Conservation (phyloP, 2,329 filamentous ascomycete species). For the Calonectria pauciramosa region DNA sequence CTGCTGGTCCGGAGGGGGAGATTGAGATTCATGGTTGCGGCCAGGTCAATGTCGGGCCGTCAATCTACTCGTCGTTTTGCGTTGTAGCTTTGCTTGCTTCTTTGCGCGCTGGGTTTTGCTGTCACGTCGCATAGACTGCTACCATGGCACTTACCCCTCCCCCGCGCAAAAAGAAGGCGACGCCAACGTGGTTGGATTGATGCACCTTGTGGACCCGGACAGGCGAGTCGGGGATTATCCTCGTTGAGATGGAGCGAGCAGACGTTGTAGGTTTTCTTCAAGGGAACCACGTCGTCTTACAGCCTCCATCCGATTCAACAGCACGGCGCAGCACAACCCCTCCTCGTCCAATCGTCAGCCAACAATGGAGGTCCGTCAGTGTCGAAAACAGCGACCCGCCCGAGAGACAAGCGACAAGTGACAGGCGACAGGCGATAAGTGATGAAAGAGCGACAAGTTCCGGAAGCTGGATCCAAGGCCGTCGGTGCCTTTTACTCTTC, state of each 20-base stretch:
- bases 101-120: constrained; percentile 4
- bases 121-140: constrained; percentile 32
- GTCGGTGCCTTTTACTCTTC: constrained; percentile 7
- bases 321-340: constrained; percentile 9
- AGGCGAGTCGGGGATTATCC: constrained; percentile 5
- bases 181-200: constrained; percentile 25
- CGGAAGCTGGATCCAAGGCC: background rate
- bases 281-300: constrained; percentile 15
- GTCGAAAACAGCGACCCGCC: background rate
- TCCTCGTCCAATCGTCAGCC: constrained; percentile 22
- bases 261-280: background rate
- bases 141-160: constrained; percentile 43
- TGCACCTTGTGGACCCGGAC: constrained; percentile 21
- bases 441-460: background rate
- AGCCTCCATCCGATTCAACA: constrained; percentile 23
- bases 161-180: constrained; percentile 32
- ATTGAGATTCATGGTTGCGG: constrained; percentile 62
- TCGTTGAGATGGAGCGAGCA: constrained; percentile 8
- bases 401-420: background rate
- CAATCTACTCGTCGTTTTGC: background rate
- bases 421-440: background rate
- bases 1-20: constrained; percentile 63
- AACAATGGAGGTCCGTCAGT: constrained; percentile 6
- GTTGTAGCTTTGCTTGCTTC: constrained; percentile 6
- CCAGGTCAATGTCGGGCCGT: constrained; percentile 10